Conservation (phyloP, 108 stramenopile genomes). For the Pseudonitzschia delicatissima region DNA sequence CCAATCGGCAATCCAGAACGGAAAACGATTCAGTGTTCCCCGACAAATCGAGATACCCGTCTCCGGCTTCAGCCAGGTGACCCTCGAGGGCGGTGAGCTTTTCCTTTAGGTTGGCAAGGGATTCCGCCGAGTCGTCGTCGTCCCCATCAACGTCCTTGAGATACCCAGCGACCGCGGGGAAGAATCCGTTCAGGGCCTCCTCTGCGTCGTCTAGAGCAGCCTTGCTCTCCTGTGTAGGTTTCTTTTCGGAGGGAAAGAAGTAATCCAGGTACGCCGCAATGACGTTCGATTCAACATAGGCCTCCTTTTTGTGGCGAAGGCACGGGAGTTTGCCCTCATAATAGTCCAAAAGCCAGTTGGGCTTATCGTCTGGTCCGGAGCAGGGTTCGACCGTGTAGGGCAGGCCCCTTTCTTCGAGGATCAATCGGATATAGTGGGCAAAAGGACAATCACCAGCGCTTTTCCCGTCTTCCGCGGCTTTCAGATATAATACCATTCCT, state of each 20-base stretch:
- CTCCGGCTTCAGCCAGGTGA: conserved; percentile 32
- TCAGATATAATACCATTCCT: conserved; percentile 79
- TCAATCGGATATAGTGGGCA: conserved; percentile 78
- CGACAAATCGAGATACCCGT: conserved; percentile 45
- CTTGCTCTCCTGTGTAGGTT: background rate
- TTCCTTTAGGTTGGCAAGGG: conserved; percentile 34
- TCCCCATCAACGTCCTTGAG: conserved; percentile 67
- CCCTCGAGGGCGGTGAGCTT: conserved; percentile 46
- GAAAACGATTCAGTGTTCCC: conserved; percentile 43
- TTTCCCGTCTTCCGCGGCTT: conserved; percentile 67
- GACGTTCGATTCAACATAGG: conserved; percentile 77
- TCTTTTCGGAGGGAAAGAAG: conserved; percentile 49
- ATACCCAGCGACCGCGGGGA: conserved; percentile 80
- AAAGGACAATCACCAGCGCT: conserved; percentile 85
- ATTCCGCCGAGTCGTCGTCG: conserved; percentile 42
- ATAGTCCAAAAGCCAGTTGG: conserved; percentile 74
- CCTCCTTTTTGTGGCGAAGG: conserved; percentile 78
- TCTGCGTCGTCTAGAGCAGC: conserved; percentile 20
- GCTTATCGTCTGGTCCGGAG: conserved; percentile 56
- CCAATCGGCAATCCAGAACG: conserved; percentile 66
- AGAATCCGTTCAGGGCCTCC: conserved; percentile 62
- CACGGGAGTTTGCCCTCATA: conserved; percentile 83
- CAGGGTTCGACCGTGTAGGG: conserved; percentile 65
- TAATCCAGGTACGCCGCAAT: conserved; percentile 83
- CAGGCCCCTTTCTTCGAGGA: conserved; percentile 72